Base-by-base conservation (phyloP, 371 early-diverging fungal species). In the Gilbertella persicaria region DNA sequence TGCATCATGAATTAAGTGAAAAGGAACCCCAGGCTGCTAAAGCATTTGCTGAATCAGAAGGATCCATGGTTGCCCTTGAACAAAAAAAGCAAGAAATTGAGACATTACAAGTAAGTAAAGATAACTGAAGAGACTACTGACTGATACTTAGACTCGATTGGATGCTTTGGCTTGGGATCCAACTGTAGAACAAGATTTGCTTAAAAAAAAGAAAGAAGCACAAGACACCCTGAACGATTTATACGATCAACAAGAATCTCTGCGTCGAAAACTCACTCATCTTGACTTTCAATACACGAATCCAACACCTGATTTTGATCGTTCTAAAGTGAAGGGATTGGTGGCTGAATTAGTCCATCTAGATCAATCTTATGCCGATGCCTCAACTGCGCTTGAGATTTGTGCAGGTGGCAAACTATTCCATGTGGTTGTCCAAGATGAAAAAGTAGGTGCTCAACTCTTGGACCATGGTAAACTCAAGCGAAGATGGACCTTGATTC, bases 401-500 rank as follows among this genome's bases (percentile, higher is more conserved):
- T 92, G 91, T 56, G 98, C 98, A 9, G 97, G 97, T 38, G 95
- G 96, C 1, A 79, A 86, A 39, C 78, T 99, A 5, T 96, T 89
- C 66, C 93, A 96, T 64, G 97, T 98, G 5, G 95, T 99, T 14
- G 97, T 99, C 0, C 89, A 93, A 16, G 85, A 92, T 63, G 99
- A 99, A 57, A 78, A 80, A 4, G 84, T 95, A 4, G 99, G 91
- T 20, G 77, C 89, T 0, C 85, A 89, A 60, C 68, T 99, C 20
- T 71, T 99, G 19, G 85, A 95, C 44, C 73, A 82, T 14, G 94
- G 94, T 12, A 78, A 72, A 38, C 74, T 98, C 6, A 80, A 84
- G 40, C 88, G 86, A 40, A 86, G 96, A n/a, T 90, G 94, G 28
- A 97, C 96, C 5, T 80, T 99, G 25, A 96, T 99, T 54, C 99